These are phyloP conservation scores for Mychonastes homosphaera DNA, from an alignment of 139 green algal species.

Conservation along the genomic window DNA sequence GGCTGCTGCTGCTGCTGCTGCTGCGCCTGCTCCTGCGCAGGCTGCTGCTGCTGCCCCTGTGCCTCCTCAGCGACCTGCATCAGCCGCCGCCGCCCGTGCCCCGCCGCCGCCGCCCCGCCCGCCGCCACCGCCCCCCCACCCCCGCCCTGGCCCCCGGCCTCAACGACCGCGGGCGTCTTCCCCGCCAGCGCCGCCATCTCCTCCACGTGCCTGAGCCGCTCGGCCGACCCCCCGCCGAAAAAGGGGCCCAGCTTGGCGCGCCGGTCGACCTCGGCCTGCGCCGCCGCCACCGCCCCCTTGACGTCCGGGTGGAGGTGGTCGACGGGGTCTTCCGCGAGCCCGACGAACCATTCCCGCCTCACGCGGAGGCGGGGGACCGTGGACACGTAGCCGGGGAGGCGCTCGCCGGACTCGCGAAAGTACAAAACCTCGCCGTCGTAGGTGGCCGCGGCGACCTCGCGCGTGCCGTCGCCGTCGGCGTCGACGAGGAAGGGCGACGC, in stretches of 20 bases:
- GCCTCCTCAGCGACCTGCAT: neutral
- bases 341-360: conserved; percentile 70
- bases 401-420: conserved; percentile 73
- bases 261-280: neutral
- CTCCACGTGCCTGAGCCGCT: neutral
- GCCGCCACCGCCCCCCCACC: conserved; percentile 4
- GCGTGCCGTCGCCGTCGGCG: conserved; percentile 74
- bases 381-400: conserved; percentile 30
- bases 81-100: conserved; percentile 9
- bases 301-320: conserved; percentile 82
- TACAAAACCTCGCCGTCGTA: conserved; percentile 89
- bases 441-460: conserved; percentile 76
- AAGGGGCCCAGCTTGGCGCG: neutral
- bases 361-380: conserved; percentile 68
- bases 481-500: conserved; percentile 84
- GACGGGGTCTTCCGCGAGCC: conserved; percentile 66
- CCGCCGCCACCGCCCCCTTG: conserved; percentile 15
- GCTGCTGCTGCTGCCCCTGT: conserved; percentile 1
- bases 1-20: neutral
- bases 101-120: neutral
- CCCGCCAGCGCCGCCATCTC: neutral
- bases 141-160: too few relatives aligned
- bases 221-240: neutral
- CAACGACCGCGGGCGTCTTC: too few relatives aligned
- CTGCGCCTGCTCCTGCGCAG: neutral